These are phyloP conservation scores for Arthrinium phaeospermum DNA, from an alignment of 2,329 filamentous ascomycete genomes.

Conservation along the genomic window DNA sequence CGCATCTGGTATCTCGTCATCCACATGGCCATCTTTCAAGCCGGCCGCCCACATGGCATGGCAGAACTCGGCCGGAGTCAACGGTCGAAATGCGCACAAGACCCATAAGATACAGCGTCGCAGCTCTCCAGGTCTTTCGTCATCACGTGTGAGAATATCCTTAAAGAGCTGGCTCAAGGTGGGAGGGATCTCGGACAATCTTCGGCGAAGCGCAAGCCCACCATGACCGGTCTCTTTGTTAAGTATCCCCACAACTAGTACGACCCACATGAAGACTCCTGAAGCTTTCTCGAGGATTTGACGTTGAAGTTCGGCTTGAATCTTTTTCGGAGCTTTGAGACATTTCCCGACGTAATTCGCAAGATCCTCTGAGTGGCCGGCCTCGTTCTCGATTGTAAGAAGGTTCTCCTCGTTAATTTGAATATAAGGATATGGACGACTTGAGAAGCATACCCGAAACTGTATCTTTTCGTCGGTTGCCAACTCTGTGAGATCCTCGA, in stretches of 20 bases:
- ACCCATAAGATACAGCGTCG: slow-evolving; percentile 58
- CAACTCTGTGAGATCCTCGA: slow-evolving; percentile 45
- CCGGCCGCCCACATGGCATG: slow-evolving; percentile 44
- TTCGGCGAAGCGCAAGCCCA: slow-evolving; percentile 30
- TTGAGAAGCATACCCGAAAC: slow-evolving; percentile 50
- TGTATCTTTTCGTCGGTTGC: slow-evolving; percentile 23
- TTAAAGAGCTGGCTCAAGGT: slow-evolving; percentile 55
- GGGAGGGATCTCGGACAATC: slow-evolving; percentile 42
- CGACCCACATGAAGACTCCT: slow-evolving; percentile 7
- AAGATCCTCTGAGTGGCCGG: slow-evolving; percentile 31
- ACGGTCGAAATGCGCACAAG: slow-evolving; percentile 51
- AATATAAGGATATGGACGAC: slow-evolving; percentile 41
- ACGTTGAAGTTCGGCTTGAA: background rate
- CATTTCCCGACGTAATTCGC: background rate
- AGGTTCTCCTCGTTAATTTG: slow-evolving; percentile 36
- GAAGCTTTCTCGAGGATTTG: slow-evolving; percentile 8
- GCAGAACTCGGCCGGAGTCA: slow-evolving; percentile 52
- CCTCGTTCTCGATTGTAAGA: slow-evolving; percentile 41
- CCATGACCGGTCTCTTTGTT: slow-evolving; percentile 42
- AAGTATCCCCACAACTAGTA: slow-evolving; percentile 42
- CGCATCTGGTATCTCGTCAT: background rate
- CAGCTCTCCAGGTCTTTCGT: slow-evolving; percentile 45
- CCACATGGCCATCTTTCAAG: slow-evolving; percentile 17
- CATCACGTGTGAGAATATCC: slow-evolving; percentile 58
- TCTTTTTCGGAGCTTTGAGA: background rate